Evolutionary conservation across 1,284 basidiomycete species (phyloP), one percentile per base, ranked within the genome.

Genomic region (Kalmanozyma brasiliensis): DNA sequence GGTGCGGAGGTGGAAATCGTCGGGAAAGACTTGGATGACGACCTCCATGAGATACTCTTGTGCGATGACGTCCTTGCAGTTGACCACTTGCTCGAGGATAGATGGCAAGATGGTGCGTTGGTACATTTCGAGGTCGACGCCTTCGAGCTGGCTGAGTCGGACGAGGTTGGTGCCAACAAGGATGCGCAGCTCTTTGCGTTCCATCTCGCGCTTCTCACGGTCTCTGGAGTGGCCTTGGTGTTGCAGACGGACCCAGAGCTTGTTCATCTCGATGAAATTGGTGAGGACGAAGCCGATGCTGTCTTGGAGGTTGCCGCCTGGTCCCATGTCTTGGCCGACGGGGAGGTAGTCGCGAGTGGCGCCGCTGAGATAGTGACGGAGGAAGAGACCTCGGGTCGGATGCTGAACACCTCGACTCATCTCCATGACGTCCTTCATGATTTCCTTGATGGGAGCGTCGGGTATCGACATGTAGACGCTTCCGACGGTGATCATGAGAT

Each of bases 241-340:
- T 60, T 82, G 80, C 26, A 81, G 73, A 26, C 80, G 67, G 26
- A 82, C 80, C 80, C 80, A 82, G 26, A 82, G 75, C 71, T 81
- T 81, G 72, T 82, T 82, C 80, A 82, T 82, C 61, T 82, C 80
- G 60, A 82, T 78, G 46, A 82, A 81, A 49, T 82, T 82, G 56
- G 77, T 76, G 34, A 82, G 74, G 30, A 82, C 75, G 40, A 82
- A 82, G 48, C 76, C 75, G 47, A 82, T 81, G 57, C 71, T 75
- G 64, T 82, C 80, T 43, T 74, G 71, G 13, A 82, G 67, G 30
- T 76, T 74, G 36, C 80, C 80, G 17, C 69, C 67, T 3, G 77
- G 74, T 6, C 80, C 80, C 52, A 73, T 72, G 23, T 73, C 73
- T 19, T 53, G 47, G n/a, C 78, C 78, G 38, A 77, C 64, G 11